These are phyloP conservation scores for Xerocomus potaroensis DNA, from an alignment of 768 basidiomycete species.

Conservation along the genomic window DNA sequence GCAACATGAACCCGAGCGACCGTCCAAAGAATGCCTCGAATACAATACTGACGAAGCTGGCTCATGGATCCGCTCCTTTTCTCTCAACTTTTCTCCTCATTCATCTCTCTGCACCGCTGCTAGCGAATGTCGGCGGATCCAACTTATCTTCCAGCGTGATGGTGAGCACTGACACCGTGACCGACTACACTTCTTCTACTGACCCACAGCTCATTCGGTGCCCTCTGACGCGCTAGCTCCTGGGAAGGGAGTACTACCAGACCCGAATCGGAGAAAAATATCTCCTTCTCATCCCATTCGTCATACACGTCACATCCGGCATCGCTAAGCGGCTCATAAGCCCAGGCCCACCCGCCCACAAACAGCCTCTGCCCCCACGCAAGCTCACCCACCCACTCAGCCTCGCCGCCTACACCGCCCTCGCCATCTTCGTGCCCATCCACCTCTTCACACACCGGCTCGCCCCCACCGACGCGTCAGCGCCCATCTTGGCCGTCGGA, in stretches of 20 bases:
- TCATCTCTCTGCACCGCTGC: too few relatives aligned
- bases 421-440: conserved; percentile 54
- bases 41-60: too few relatives aligned
- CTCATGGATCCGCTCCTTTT: too few relatives aligned
- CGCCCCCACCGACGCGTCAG: conserved; percentile 39
- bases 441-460: conserved; percentile 69
- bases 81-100: too few relatives aligned
- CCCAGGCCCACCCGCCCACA: conserved; percentile 30
- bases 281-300: conserved; percentile 66
- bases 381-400: conserved; percentile 44
- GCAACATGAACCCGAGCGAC: too few relatives aligned
- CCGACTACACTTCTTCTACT: too few relatives aligned
- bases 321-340: conserved; percentile 55
- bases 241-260: conserved; percentile 87
- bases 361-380: conserved; percentile 26
- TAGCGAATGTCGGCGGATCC: too few relatives aligned
- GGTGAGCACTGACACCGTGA: too few relatives aligned
- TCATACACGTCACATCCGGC: conserved; percentile 55
- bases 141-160: too few relatives aligned
- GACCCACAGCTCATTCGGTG: too few relatives aligned
- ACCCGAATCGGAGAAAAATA: conserved; percentile 61
- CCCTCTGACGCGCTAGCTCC: conserved; percentile 42
- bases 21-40: too few relatives aligned
- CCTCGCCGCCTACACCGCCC: conserved; percentile 57
- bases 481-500: conserved; percentile 45